A percentile compares a stretch with the other conserved stretches of the same genome.
Evolutionary conservation across 2,329 filamentous ascomycete species (phyloP).

Genomic region (Penicillium sp.): DNA sequence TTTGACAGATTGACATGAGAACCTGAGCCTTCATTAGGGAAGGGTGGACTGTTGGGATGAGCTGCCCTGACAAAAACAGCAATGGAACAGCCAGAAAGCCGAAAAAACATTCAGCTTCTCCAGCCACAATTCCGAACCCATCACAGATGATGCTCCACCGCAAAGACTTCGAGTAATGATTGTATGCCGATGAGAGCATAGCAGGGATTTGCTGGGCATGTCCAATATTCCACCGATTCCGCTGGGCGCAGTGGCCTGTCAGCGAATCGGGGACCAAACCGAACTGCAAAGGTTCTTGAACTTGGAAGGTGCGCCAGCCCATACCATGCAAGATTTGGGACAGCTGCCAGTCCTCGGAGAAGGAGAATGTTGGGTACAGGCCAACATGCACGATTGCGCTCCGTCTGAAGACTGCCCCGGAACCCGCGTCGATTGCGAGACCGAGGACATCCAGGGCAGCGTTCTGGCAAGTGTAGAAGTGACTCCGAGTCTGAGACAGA

Average conservation of each 20-base stretch:
- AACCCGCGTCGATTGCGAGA: slow-evolving; percentile 39
- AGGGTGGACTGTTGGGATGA: slow-evolving; percentile 21
- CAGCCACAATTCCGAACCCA: slow-evolving; percentile 28
- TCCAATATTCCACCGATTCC: slow-evolving; percentile 44
- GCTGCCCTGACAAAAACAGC: slow-evolving; percentile 21
- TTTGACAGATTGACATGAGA: slow-evolving; percentile 13
- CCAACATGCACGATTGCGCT: slow-evolving; percentile 35
- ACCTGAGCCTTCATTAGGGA: slow-evolving; percentile 20
- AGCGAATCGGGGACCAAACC: slow-evolving; percentile 41
- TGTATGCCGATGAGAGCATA: slow-evolving; percentile 16
- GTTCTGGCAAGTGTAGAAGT: slow-evolving; percentile 42
- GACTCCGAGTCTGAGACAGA: slow-evolving; percentile 35
- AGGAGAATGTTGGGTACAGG: slow-evolving; percentile 40
- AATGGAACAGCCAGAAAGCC: slow-evolving; percentile 27
- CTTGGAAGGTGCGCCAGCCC: slow-evolving; percentile 35
- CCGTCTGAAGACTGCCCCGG: slow-evolving; percentile 41
- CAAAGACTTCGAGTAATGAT: slow-evolving; percentile 15
- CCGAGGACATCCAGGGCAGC: slow-evolving; percentile 34
- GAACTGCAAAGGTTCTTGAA: slow-evolving; percentile 39
- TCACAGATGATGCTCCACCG: slow-evolving; percentile 29
- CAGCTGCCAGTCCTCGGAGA: slow-evolving; percentile 42
- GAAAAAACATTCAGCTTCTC: slow-evolving; percentile 21
- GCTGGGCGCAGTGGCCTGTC: slow-evolving; percentile 41
- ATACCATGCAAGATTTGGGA: slow-evolving; percentile 38
- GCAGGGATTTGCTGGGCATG: slow-evolving; percentile 32